A percentile compares a stretch with the other conserved stretches of the same genome.
phyloP scores from a whole-genome alignment of 345 rosid species.

The Aquilaria yunnanensis region DNA sequence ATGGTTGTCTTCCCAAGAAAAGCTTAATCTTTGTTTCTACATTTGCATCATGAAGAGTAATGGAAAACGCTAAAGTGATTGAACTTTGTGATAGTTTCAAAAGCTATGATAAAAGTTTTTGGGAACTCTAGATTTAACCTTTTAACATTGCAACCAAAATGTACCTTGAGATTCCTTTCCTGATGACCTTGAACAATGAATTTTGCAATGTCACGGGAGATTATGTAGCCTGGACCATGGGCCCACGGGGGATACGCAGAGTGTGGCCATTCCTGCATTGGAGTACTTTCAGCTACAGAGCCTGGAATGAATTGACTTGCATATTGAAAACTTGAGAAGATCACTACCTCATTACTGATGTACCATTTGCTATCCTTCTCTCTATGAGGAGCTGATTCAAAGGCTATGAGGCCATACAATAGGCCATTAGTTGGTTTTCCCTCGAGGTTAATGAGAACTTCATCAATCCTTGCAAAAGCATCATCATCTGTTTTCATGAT shows the following conservation, averaged over 20 bases:
- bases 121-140: too few species aligned
- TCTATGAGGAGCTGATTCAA: constrained; percentile 69
- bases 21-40: too few species aligned
- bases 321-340: constrained; percentile 3
- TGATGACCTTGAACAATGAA: constrained; percentile 66
- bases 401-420: constrained; percentile 67
- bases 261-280: constrained; percentile 69
- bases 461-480: constrained; percentile 84
- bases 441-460: constrained; percentile 54
- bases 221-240: constrained; percentile 87
- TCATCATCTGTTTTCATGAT: constrained; percentile 96
- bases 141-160: constrained; percentile 1
- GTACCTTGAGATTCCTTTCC: constrained; percentile 61
- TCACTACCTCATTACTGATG: constrained; percentile 56
- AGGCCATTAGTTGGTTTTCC: constrained; percentile 54
- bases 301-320: constrained; percentile 5
- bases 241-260: constrained; percentile 92
- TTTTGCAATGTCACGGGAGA: constrained; percentile 71
- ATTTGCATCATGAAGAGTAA: neutral
- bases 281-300: constrained; percentile 7
- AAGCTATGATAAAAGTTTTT: too few species aligned
- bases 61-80: neutral
- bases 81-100: too few species aligned
- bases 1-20: too few species aligned
- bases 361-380: constrained; percentile 85